phyloP scores from a whole-genome alignment of 176 grass and related monocot genomes.

The Poa annua region DNA sequence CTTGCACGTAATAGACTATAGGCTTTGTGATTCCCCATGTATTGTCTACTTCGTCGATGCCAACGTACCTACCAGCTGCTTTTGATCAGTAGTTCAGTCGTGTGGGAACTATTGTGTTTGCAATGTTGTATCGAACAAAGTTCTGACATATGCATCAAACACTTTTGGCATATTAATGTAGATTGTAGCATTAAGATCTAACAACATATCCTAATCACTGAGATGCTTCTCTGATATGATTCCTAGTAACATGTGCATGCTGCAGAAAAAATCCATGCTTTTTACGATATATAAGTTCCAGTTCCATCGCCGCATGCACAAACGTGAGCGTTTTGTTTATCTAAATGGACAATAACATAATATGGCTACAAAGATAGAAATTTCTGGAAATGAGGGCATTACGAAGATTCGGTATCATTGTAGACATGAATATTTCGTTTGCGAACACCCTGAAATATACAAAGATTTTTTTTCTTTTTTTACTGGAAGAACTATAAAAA shows the following conservation, averaged over 20 bases:
- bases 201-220: slow-evolving; percentile 40
- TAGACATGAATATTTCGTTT: background rate
- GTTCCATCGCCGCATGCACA: background rate
- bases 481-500: background rate
- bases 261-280: slow-evolving; percentile 17
- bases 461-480: too few species aligned
- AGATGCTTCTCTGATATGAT: slow-evolving; percentile 48
- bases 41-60: background rate
- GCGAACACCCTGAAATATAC: background rate
- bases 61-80: slow-evolving; percentile 25
- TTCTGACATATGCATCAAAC: slow-evolving; percentile 35
- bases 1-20: slow-evolving; percentile 27
- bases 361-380: background rate
- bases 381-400: background rate
- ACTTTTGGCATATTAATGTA: slow-evolving; percentile 37
- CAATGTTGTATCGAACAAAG: slow-evolving; percentile 34
- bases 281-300: background rate
- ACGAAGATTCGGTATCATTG: background rate
- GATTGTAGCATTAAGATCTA: slow-evolving; percentile 44
- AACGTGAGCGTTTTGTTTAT: background rate
- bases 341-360: background rate
- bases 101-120: slow-evolving; percentile 8
- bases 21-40: slow-evolving; percentile 21
- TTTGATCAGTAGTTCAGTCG: background rate
- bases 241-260: slow-evolving; percentile 42